Evolutionary conservation across 2,329 filamentous ascomycete species (phyloP).

Genomic region (Cercospora zeae-maydis): DNA sequence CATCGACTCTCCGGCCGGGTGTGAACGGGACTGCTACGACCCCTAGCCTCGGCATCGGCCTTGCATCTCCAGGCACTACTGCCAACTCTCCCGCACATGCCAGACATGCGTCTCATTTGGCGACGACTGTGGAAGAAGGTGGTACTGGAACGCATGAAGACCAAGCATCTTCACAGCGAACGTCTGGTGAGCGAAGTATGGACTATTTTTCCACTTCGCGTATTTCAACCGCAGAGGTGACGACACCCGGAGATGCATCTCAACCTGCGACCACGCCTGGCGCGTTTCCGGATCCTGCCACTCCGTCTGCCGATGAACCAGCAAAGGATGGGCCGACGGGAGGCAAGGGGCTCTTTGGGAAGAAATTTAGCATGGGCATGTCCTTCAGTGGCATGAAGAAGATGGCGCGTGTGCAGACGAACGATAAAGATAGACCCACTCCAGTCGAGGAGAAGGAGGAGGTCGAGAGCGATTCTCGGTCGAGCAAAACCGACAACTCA

Average conservation of each 20-base stretch:
- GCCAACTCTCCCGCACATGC: slow-evolving; percentile 35
- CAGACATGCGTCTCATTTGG: slow-evolving; percentile 36
- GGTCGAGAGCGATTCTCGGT: slow-evolving; percentile 56
- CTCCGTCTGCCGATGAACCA: slow-evolving; percentile 51
- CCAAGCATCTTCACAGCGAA: slow-evolving; percentile 50
- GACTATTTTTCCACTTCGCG: slow-evolving; percentile 73
- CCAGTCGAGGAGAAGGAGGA: slow-evolving; percentile 67
- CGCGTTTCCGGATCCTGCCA: slow-evolving; percentile 36
- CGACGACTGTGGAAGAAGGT: slow-evolving; percentile 41
- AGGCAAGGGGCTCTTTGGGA: slow-evolving; percentile 63
- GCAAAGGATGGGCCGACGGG: slow-evolving; percentile 46
- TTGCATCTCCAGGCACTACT: slow-evolving; percentile 41
- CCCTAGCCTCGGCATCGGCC: slow-evolving; percentile 72
- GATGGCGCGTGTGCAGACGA: slow-evolving; percentile 65
- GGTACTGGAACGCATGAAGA: slow-evolving; percentile 48
- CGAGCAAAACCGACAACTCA: slow-evolving; percentile 58
- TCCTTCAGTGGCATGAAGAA: slow-evolving; percentile 77
- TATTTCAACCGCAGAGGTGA: slow-evolving; percentile 46
- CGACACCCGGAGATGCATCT: slow-evolving; percentile 26
- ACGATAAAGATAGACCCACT: slow-evolving; percentile 66
- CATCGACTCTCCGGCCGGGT: slow-evolving; percentile 56
- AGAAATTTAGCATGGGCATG: slow-evolving; percentile 71
- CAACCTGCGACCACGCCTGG: slow-evolving; percentile 34
- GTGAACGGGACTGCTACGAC: slow-evolving; percentile 65
- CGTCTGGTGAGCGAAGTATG: slow-evolving; percentile 58